Percentiles rank a stretch among this genome's conserved stretches.
Evolutionary conservation across 2,329 filamentous ascomycete species (phyloP).

Genomic region (Aspergillus novofumigatus): DNA sequence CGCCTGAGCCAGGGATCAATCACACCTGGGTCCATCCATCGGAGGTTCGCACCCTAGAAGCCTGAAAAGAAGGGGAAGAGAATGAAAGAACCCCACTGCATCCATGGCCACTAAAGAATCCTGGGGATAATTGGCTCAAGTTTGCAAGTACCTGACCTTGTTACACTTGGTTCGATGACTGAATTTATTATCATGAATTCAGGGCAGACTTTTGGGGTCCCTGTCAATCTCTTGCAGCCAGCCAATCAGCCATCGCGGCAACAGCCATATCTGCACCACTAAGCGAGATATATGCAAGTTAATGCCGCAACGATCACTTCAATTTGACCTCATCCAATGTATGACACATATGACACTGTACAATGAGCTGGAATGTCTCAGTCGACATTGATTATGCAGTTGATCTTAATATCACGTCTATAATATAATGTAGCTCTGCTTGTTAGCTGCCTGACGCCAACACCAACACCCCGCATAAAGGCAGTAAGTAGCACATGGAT

Average conservation of each 20-base stretch:
- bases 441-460: background rate
- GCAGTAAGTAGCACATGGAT: background rate
- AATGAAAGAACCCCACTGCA: background rate
- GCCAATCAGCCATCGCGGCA: background rate
- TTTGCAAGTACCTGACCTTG: too few species aligned
- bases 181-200: background rate
- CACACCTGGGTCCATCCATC: background rate
- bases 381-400: too few species aligned
- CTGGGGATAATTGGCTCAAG: too few species aligned
- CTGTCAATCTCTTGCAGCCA: background rate
- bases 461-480: background rate
- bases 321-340: background rate
- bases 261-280: background rate
- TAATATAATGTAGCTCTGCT: too few species aligned
- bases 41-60: background rate
- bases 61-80: background rate
- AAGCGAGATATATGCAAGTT: background rate
- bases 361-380: background rate
- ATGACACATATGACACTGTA: background rate
- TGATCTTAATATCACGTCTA: background rate
- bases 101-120: background rate
- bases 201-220: background rate
- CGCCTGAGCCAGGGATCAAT: background rate
- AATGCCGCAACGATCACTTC: background rate
- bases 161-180: background rate